Conservation (phyloP, 2,329 filamentous ascomycete genomes). For the Fusarium goolgardi region DNA sequence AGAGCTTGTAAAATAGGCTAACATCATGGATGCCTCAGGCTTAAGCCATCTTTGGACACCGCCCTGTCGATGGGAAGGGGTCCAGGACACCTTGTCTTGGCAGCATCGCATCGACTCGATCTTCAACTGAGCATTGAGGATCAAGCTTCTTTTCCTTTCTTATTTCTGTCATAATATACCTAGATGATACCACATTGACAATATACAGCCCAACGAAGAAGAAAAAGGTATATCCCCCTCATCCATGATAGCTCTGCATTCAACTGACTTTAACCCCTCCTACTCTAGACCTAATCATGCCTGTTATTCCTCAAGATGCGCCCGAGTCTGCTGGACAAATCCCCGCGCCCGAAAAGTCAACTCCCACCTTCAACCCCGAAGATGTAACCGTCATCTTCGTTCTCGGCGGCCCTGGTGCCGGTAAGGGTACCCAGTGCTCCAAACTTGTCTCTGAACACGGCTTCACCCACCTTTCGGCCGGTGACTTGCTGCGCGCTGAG, state of each 20-base stretch:
- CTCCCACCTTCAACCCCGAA: constrained; percentile 77
- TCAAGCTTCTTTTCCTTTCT: constrained; percentile 11
- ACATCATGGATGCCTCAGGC: constrained; percentile 35
- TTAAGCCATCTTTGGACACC: constrained; percentile 10
- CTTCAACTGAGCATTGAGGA: neutral
- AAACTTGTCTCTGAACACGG: constrained; percentile 88
- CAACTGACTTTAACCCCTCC: constrained; percentile 6
- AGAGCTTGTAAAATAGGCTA: constrained; percentile 20
- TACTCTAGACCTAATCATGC: constrained; percentile 24
- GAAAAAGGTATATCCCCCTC: constrained; percentile 23
- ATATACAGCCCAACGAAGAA: constrained; percentile 11
- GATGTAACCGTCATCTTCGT: constrained; percentile 96
- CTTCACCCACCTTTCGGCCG: constrained; percentile 93
- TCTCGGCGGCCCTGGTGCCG: constrained; percentile 92
- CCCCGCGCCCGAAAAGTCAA: constrained; percentile 61
- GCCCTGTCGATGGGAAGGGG: constrained; percentile 26
- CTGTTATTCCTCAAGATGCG: constrained; percentile 31
- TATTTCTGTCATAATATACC: neutral
- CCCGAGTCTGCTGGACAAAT: constrained; percentile 47
- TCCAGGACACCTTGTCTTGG: constrained; percentile 27
- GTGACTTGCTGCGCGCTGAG: constrained; percentile 92
- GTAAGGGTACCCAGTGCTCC: constrained; percentile 95
- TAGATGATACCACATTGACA: constrained; percentile 19
- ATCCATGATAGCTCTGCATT: constrained; percentile 17
- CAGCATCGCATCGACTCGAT: constrained; percentile 22